These are phyloP conservation scores for Lodderomyces jiufengensis DNA, from an alignment of 1,139 yeast species.

Conservation along the genomic window DNA sequence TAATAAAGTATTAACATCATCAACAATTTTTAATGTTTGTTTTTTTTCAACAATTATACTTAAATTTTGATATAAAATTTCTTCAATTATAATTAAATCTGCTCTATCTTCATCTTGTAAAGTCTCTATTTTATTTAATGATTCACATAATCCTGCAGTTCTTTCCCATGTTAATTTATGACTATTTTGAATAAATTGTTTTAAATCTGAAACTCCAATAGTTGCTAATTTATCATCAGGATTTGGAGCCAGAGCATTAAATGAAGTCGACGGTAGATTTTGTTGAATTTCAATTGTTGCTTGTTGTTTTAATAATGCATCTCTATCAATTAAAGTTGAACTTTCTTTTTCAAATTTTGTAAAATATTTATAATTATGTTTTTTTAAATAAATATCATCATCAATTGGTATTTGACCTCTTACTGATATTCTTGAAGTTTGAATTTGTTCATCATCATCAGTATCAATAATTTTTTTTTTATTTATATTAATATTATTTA, in stretches of 20 bases:
- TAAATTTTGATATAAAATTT: background rate
- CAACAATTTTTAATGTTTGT: background rate
- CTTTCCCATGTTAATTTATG: conserved; percentile 2
- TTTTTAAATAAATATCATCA: conserved; percentile 10
- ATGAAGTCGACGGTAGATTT: too few relatives aligned
- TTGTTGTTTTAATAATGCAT: too few relatives aligned
- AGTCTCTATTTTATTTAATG: conserved; percentile 1
- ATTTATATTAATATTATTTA: background rate
- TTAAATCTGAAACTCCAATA: background rate
- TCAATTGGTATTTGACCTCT: conserved; percentile 12
- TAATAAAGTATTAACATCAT: background rate
- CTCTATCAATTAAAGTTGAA: conserved; percentile 11
- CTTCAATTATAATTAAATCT: conserved; percentile 1
- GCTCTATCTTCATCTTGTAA: background rate
- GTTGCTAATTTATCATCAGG: too few relatives aligned
- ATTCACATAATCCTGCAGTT: conserved; percentile 1
- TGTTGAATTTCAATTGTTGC: too few relatives aligned
- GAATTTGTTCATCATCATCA: conserved; percentile 1
- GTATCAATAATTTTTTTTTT: background rate
- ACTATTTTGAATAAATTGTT: background rate
- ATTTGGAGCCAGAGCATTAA: too few relatives aligned
- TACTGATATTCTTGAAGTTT: conserved; percentile 14
- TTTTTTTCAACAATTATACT: background rate
- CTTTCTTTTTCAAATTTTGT: conserved; percentile 36
- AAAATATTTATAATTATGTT: conserved; percentile 17